Base-by-base conservation (phyloP, 352 stramenopile species). In the Phytophthora citrophthora region DNA sequence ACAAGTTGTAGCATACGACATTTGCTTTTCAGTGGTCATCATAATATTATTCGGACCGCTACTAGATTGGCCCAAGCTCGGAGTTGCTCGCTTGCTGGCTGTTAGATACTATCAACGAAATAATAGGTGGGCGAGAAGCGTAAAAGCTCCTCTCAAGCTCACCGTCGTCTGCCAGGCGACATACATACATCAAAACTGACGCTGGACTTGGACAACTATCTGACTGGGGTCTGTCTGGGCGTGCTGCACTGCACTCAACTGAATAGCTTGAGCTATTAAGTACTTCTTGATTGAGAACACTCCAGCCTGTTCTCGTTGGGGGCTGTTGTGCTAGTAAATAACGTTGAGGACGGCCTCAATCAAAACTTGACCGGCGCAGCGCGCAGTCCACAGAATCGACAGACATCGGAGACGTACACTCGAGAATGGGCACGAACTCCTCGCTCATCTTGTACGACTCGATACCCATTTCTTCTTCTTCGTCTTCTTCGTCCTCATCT, bases 361-460 rank as follows among this genome's bases (percentile, higher is more conserved):
- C 59, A 59, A 72, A 77, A 67, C 60, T 72, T 59, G 65, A 74
- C 53, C 51, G 43, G 48, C 61, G 70, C 50, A 74, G 61, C 4
- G 76, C 68, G 38, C 72, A 78, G 70, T 88, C 79, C 12, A 88
- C 62, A 18, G 63, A 71, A 53, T 81, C 75, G 39, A 84, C 57
- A 31, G 75, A 76, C 27, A 56, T 41, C 10, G 64, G 73, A 38
- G 53, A 77, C 3, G 52, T 59, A n/a, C 77, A 69, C 71, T 88
- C 79, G 44, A 88, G 69, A 52, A 88, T 83, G 23, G 79, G 79
- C 43, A 88, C 71, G 39, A 79, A 76, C 15, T 88, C 79, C n/a
- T 79, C 67, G 38, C 52, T 72, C 61, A 68, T 58, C 58, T 77
- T 74, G 57, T 64, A 57, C 11, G 59, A 50, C 34, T 44, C 40